Conservation (phyloP, 768 basidiomycete species). For the Pleurotus platypus region DNA sequence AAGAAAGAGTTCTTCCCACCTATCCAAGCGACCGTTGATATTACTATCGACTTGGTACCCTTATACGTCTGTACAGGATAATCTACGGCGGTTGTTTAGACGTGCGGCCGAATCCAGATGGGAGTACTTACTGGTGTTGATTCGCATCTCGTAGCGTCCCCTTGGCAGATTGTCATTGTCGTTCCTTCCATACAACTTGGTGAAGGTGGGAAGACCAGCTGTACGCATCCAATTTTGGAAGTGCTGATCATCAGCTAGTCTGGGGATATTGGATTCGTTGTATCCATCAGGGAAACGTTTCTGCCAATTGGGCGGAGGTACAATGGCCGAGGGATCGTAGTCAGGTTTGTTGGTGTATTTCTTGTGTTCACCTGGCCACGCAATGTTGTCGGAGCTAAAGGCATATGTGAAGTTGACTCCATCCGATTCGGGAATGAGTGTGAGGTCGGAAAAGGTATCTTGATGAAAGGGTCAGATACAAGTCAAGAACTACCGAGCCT, state of each 20-base stretch:
- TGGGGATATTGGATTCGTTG: constrained; percentile 62
- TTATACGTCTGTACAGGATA: constrained; percentile 89
- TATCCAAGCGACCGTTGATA: constrained; percentile 98
- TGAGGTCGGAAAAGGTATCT: constrained; percentile 80
- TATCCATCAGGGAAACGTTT: constrained; percentile 73
- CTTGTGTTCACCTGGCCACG: constrained; percentile 94
- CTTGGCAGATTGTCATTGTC: constrained; percentile 67
- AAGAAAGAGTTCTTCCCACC: constrained; percentile 98
- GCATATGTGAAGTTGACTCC: constrained; percentile 50
- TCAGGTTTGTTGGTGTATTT: constrained; percentile 76
- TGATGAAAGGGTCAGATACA: constrained; percentile 1
- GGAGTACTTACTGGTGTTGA: constrained; percentile 73
- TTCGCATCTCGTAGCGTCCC: constrained; percentile 72
- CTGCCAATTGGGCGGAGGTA: constrained; percentile 94
- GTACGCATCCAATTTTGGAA: constrained; percentile 99
- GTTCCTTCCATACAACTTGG: constrained; percentile 92
- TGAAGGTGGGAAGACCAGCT: constrained; percentile 93
- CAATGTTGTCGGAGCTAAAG: constrained; percentile 78
- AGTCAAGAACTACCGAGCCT: neutral
- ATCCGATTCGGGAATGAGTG: constrained; percentile 44
- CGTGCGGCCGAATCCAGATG: constrained; percentile 5
- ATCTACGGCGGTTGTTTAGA: constrained; percentile 46
- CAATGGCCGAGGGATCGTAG: constrained; percentile 54
- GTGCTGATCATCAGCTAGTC: constrained; percentile 77
- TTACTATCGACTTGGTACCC: constrained; percentile 95